Conservation (phyloP, 2,329 filamentous ascomycete species). For the Emmonsiellopsis sp. region DNA sequence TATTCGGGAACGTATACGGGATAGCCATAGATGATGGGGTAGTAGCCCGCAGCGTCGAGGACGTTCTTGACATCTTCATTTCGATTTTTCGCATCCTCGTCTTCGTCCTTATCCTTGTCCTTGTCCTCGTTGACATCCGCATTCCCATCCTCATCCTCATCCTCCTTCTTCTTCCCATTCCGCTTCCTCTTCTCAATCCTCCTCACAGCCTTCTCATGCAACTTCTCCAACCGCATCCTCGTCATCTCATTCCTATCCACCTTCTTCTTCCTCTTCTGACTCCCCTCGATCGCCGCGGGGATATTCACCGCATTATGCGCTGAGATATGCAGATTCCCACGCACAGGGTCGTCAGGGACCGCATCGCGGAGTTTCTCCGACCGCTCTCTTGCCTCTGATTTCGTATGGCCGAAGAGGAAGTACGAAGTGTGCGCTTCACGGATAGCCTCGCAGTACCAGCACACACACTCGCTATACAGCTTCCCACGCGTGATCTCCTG, state of each 20-base stretch:
- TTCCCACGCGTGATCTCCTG: conserved; percentile 54
- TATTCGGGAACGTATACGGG: conserved; percentile 39
- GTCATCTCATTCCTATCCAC: conserved; percentile 11
- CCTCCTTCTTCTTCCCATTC: neutral
- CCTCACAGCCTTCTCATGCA: conserved; percentile 1
- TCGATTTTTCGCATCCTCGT: too few relatives aligned
- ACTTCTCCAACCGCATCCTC: conserved; percentile 25
- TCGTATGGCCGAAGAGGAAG: conserved; percentile 30
- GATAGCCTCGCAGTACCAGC: conserved; percentile 74
- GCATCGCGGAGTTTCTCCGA: conserved; percentile 38
- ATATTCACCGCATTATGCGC: conserved; percentile 58
- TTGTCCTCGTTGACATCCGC: neutral
- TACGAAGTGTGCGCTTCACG: conserved; percentile 47
- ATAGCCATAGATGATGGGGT: conserved; percentile 36
- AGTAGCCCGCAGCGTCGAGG: neutral
- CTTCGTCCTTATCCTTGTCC: neutral
- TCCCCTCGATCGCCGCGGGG: neutral
- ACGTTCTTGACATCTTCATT: too few relatives aligned
- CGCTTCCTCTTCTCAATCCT: neutral
- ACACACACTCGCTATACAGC: conserved; percentile 68
- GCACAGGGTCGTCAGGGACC: conserved; percentile 42
- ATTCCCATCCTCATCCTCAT: neutral
- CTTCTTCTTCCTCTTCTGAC: conserved; percentile 5
- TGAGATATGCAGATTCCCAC: conserved; percentile 58
- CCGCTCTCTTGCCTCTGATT: conserved; percentile 44